Percentiles rank a stretch among this genome's conserved stretches.
These are phyloP conservation scores for Suhomyces sp. DNA, from an alignment of 805 yeast genomes.

Conservation along the genomic window DNA sequence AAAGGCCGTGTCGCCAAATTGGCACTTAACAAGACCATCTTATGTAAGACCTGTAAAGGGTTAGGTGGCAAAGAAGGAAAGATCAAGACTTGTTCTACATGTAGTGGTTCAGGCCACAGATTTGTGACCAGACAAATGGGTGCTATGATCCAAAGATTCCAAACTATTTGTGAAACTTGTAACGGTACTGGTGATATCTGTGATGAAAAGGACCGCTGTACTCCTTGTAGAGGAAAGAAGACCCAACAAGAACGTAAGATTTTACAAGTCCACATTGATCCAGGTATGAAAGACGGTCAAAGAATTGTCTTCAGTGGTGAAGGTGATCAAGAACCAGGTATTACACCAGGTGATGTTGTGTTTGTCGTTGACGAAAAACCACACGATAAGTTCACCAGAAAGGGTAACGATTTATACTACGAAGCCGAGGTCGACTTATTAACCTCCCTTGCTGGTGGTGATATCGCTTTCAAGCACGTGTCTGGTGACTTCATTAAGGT, in stretches of 20 bases:
- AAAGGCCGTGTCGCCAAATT: slow-evolving; percentile 92
- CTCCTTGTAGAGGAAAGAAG: slow-evolving; percentile 84
- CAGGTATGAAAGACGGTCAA: slow-evolving; percentile 96
- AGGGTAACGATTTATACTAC: slow-evolving; percentile 81
- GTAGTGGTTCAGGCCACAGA: slow-evolving; percentile 91
- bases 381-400: slow-evolving; percentile 78
- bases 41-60: slow-evolving; percentile 89
- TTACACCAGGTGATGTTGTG: slow-evolving; percentile 94
- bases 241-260: slow-evolving; percentile 85
- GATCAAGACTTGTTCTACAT: slow-evolving; percentile 79
- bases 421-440: slow-evolving; percentile 86
- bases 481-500: slow-evolving; percentile 90
- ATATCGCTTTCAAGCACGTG: slow-evolving; percentile 80
- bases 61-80: slow-evolving; percentile 93
- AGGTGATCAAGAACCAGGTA: slow-evolving; percentile 95
- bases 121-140: slow-evolving; percentile 98
- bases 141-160: slow-evolving; percentile 97
- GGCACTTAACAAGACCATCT: slow-evolving; percentile 87
- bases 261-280: slow-evolving; percentile 89
- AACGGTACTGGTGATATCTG: slow-evolving; percentile 88
- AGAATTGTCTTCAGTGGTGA: slow-evolving; percentile 88
- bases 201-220: slow-evolving; percentile 85
- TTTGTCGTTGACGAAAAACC: slow-evolving; percentile 89
- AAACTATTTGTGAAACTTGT: slow-evolving; percentile 90
- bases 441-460: slow-evolving; percentile 97